Conservation (phyloP, 768 basidiomycete genomes). For the Hydnomerulius pinastri region DNA sequence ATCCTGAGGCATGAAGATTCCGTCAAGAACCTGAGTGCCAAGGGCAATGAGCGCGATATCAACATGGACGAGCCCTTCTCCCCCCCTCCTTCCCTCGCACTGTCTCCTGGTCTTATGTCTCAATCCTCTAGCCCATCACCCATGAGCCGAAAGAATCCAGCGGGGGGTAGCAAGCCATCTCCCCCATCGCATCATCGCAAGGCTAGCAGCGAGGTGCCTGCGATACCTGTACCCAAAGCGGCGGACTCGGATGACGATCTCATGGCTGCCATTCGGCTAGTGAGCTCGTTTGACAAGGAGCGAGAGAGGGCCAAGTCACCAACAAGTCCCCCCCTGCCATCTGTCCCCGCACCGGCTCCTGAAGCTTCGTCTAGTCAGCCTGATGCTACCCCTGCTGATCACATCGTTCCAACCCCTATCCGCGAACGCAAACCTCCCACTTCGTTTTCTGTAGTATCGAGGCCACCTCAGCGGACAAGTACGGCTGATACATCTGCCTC, state of each 20-base stretch:
- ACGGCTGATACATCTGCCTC: conserved; percentile 14
- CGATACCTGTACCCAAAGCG: conserved; percentile 4
- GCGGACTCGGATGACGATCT: conserved; percentile 30
- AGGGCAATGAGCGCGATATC: conserved; percentile 18
- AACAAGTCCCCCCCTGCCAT: not conserved
- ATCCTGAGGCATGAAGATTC: conserved; percentile 31
- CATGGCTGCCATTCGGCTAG: conserved; percentile 32
- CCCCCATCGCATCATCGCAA: conserved; percentile 14
- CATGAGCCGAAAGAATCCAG: conserved; percentile 6
- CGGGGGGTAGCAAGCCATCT: not conserved
- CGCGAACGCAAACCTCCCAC: conserved; percentile 55
- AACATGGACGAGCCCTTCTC: conserved; percentile 32
- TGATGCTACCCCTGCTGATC: conserved; percentile 12
- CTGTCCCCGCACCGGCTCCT: not conserved
- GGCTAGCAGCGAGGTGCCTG: conserved; percentile 18
- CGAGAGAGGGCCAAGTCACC: conserved; percentile 13
- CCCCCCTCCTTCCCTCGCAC: conserved; percentile 25
- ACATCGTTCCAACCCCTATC: conserved; percentile 56
- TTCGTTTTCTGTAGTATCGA: conserved; percentile 63
- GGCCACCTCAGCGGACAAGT: conserved; percentile 46
- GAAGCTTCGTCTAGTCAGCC: not conserved
- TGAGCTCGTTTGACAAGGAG: conserved; percentile 27
- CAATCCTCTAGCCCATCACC: conserved; percentile 7
- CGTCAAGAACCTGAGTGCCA: conserved; percentile 21
- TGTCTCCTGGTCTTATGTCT: conserved; percentile 19